Base-by-base conservation (phyloP, 805 yeast species). In the Saccharomycopsis malanga region DNA sequence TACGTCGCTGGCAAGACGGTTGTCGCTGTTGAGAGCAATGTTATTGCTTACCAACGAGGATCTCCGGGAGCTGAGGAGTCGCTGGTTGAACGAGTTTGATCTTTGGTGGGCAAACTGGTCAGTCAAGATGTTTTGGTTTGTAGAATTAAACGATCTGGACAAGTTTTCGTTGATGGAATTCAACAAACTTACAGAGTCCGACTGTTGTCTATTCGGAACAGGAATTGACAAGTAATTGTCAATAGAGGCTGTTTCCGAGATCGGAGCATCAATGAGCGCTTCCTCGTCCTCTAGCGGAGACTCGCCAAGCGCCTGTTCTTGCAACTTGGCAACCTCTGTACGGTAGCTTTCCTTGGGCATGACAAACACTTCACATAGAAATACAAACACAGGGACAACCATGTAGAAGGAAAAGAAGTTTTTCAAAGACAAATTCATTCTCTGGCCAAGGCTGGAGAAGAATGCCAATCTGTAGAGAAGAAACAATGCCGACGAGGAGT, bases 401-500 rank as follows among this genome's bases (percentile, higher is more conserved):
- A 86, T 61, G 63, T 85, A 89, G 50, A 62, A 57, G 12, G 72
- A 62, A 68, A 91, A 91, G 62, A 89, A 89, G 34, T 61, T 67
- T 18, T 69, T 60, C 9, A 87, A 58, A 0, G 77, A 57, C 21
- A 83, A 56, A 15, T 41, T 42, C 22, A 44, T 18, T 12, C 39
- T 50, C 4, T 36, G 24, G 22, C 46, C 49, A 22, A 34, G 32
- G n/a, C 36, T 21, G 5, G 54, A 51, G 32, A 52, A 52, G 20
- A 23, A 88, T 10, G 74, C 57, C 15, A 87, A 51, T 56, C 95
- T 69, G 67, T 88, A 91, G 9, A 76, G 56, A 56, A 87, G 69
- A 59, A 89, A 89, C 40, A 89, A 72, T 0, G 95, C 96, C n/a
- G 94, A 79, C 1, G 95, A 85, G 0, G 95, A 74, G 63, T 91